These are phyloP conservation scores for Coniochaeta prunicola DNA, from an alignment of 2,329 filamentous ascomycete species.

Conservation along the genomic window DNA sequence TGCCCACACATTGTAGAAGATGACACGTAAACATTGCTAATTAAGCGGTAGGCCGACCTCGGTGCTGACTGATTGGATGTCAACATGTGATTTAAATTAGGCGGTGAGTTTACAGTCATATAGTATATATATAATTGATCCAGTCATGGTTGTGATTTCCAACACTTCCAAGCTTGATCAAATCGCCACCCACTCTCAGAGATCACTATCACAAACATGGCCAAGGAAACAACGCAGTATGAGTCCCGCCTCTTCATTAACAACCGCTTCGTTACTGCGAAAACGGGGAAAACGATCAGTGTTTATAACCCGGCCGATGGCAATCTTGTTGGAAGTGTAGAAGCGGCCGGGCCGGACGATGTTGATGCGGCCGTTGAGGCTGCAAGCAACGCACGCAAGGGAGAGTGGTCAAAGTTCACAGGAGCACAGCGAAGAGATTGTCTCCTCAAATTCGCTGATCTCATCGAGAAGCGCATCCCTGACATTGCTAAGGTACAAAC, in stretches of 20 bases:
- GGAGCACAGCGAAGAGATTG: not conserved
- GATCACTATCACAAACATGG: too few relatives aligned
- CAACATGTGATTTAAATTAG: too few relatives aligned
- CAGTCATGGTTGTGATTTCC: too few relatives aligned
- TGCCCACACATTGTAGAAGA: too few relatives aligned
- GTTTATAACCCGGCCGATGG: not conserved
- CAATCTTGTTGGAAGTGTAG: not conserved
- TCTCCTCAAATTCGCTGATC: not conserved
- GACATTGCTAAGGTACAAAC: not conserved
- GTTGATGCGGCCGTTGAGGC: not conserved
- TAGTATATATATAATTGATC: too few relatives aligned
- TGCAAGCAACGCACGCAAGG: not conserved
- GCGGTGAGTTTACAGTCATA: too few relatives aligned
- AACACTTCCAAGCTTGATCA: too few relatives aligned
- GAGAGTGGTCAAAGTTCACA: not conserved
- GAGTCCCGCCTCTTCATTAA: not conserved
- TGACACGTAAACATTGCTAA: too few relatives aligned
- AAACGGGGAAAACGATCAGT: not conserved
- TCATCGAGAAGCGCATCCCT: not conserved
- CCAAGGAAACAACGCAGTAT: too few relatives aligned
- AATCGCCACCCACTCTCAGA: too few relatives aligned
- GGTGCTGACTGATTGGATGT: too few relatives aligned
- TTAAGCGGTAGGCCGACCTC: too few relatives aligned
- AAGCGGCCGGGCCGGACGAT: not conserved
- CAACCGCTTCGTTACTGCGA: not conserved